A percentile compares a stretch with the other conserved stretches of the same genome.
phyloP scores from a whole-genome alignment of 2,329 filamentous ascomycete genomes.

The Blastomyces parvus region DNA sequence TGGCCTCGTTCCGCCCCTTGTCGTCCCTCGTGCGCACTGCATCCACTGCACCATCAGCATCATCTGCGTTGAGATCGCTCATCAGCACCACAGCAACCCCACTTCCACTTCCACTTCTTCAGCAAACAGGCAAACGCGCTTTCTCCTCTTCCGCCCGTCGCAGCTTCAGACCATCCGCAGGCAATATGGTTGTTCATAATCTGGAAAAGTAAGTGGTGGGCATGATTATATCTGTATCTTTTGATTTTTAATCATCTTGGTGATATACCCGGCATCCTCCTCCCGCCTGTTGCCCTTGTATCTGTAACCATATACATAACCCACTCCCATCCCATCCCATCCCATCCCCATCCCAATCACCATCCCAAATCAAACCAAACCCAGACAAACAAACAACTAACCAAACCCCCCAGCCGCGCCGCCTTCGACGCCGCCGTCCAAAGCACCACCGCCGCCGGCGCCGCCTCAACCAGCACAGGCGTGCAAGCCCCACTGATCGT shows the following conservation, averaged over 20 bases:
- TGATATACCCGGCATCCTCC: too few species aligned
- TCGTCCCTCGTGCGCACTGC: not conserved
- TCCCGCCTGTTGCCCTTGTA: too few species aligned
- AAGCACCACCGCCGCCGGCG: slow-evolving; percentile 40
- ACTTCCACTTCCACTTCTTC: not conserved
- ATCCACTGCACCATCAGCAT: too few species aligned
- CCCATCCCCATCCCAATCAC: too few species aligned
- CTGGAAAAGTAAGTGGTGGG: slow-evolving; percentile 30
- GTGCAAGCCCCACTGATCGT: slow-evolving; percentile 42
- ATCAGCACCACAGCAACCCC: not conserved
- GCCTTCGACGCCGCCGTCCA: slow-evolving; percentile 41
- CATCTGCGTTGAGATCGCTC: not conserved
- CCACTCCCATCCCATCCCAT: too few species aligned
- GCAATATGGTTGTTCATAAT: slow-evolving; percentile 41
- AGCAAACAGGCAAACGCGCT: not conserved
- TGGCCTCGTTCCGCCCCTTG: slow-evolving; percentile 18
- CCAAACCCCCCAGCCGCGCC: slow-evolving; percentile 17
- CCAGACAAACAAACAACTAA: not conserved
- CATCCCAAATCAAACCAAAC: not conserved
- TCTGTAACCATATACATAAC: too few species aligned
- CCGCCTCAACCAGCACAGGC: slow-evolving; percentile 42
- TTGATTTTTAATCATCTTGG: too few species aligned
- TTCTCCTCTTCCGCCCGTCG: slow-evolving; percentile 27
- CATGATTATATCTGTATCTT: too few species aligned
- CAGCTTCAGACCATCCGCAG: slow-evolving; percentile 35